A percentile compares a stretch with the other conserved stretches of the same genome.
Conservation (phyloP, 2,329 filamentous ascomycete genomes). For the Cordyceps militaris region DNA sequence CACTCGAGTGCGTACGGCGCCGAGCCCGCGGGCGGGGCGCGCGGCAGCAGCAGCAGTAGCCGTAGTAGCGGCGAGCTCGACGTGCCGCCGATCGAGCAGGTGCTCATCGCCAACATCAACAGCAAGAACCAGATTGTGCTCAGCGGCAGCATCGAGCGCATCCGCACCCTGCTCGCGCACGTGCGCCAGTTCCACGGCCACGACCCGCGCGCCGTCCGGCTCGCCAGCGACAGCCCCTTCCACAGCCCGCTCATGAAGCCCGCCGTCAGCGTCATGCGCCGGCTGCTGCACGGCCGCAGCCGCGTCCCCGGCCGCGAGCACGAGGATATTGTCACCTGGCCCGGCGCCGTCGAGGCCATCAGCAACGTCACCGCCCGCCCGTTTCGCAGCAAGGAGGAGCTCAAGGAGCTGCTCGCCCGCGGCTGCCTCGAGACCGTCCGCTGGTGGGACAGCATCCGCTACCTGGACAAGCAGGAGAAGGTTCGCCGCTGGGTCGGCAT, state of each 20-base stretch:
- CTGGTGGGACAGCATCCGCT: conserved; percentile 92
- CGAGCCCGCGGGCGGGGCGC: conserved; percentile 45
- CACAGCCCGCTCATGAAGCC: conserved; percentile 90
- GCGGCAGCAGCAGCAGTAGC: neutral
- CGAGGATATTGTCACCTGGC: conserved; percentile 66
- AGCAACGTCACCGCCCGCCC: conserved; percentile 81
- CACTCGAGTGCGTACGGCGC: conserved; percentile 53
- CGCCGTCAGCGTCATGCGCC: conserved; percentile 66
- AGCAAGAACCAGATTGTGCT: conserved; percentile 94
- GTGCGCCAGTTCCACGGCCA: conserved; percentile 85
- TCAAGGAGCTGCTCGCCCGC: conserved; percentile 71
- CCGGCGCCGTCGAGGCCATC: conserved; percentile 67
- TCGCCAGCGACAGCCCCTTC: conserved; percentile 85
- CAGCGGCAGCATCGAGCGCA: conserved; percentile 76
- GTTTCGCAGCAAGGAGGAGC: conserved; percentile 63
- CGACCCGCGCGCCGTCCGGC: conserved; percentile 76
- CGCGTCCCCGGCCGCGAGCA: conserved; percentile 44
- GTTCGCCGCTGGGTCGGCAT: conserved; percentile 86
- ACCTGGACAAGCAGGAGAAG: conserved; percentile 75
- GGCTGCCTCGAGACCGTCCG: conserved; percentile 86
- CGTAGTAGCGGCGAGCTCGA: conserved; percentile 45
- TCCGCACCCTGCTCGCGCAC: conserved; percentile 74
- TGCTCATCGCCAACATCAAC: conserved; percentile 89
- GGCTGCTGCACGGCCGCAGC: conserved; percentile 55
- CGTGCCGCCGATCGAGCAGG: conserved; percentile 72